Base-by-base conservation (phyloP, 495 filamentous ascomycete genomes). In the Podospora anserina region DNA sequence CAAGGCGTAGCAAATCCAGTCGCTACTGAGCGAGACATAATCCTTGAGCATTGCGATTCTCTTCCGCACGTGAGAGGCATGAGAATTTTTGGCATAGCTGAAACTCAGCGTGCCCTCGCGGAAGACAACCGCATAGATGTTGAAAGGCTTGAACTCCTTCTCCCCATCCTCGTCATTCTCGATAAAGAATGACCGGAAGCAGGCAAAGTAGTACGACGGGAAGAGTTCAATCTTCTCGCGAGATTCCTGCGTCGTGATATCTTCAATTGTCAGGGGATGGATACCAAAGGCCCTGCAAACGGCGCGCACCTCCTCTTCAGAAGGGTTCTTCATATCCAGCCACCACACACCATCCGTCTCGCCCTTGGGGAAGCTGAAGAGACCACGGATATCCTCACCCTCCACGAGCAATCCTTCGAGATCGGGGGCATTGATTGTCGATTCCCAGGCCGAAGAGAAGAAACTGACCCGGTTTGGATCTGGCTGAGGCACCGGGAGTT, bases 211-310 rank as follows among this genome's bases (percentile, higher is more conserved):
- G 82, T 99, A 99, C 60, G 92, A 90, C 30, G 92, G 90, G 81
- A 99, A 99, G 39, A 99, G 88, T 77, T 99, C 95, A 44, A 99
- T 96, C 81, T 99, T 99, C 81, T 99, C 94, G 26, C 94, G 92
- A 18, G 93, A 89, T 81, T 99, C 94, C 75, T 97, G 93, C 2
- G 90, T 95, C 44, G 89, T 87, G 69, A 99, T 97, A 82, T 99
- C 94, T 79, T 99, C 94, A 19, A 91, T 90, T 11, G 94, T 97
- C 78, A 99, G 78, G 4, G 93, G 94, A 78, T 99, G 94, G 61
- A 97, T 91, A 7, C 90, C 90, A 76, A 99, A 99, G 4, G 96
- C 93, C 67, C 90, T 89, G 77, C 91, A 94, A 64, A 99, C 84
- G n/a, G 89, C 90, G 49, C 89, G 88, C 20, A 97, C 86, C 76